Percentiles rank a stretch among this genome's conserved stretches.
Evolutionary conservation across 345 rosid genomes (phyloP).

Genomic region (Excoecaria agallocha): DNA sequence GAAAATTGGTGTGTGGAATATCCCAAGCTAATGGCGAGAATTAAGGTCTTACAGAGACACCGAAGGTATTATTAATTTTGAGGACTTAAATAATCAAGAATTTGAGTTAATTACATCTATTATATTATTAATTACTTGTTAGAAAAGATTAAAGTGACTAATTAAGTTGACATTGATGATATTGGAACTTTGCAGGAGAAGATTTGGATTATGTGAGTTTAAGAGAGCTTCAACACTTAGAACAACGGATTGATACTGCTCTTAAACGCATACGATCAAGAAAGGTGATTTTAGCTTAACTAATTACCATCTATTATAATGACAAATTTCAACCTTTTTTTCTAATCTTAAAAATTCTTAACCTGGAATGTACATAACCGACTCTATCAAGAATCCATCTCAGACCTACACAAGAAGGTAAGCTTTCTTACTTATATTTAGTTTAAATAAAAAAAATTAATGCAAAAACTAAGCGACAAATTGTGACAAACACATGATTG

Average conservation of each 20-base stretch:
- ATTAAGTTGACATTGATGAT: constrained; percentile 1
- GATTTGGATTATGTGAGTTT: constrained; percentile 57
- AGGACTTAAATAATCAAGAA: no score
- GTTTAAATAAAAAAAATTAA: no score
- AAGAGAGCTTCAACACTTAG: constrained; percentile 71
- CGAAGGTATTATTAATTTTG: constrained; percentile 3
- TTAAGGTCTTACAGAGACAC: constrained; percentile 59
- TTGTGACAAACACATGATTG: no score
- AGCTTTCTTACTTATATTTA: background rate
- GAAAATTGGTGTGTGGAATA: constrained; percentile 51
- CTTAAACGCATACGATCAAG: constrained; percentile 71
- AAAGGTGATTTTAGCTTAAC: constrained; percentile 41
- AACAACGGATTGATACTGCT: constrained; percentile 73
- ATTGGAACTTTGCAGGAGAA: constrained; percentile 64
- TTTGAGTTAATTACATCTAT: no score
- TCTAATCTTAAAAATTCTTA: no score
- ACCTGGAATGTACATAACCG: constrained; percentile 52
- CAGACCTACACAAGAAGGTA: constrained; percentile 72
- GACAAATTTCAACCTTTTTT: no score
- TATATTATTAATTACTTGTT: no score
- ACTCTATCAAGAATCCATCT: constrained; percentile 53
- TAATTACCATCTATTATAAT: no score
- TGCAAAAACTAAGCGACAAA: no score
- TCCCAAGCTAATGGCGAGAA: constrained; percentile 52
- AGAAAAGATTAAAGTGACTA: no score